Base-by-base conservation (phyloP, 2,329 filamentous ascomycete genomes). In the Diaporthe citriasiana region DNA sequence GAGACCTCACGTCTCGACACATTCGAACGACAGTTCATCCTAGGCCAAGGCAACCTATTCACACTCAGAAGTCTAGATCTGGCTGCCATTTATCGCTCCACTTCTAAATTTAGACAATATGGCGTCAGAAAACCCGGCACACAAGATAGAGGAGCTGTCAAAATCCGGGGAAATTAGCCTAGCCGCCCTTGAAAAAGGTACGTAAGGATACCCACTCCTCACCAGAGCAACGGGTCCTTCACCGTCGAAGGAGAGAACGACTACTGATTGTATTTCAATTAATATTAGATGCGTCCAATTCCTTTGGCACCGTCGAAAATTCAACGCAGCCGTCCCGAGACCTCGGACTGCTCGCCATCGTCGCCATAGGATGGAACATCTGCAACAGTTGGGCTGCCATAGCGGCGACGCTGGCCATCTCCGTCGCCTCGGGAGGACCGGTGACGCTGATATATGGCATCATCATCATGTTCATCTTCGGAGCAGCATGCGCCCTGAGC, bases 371-470 rank as follows among this genome's bases (percentile, higher is more conserved):
- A 66, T 77, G 71, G 73, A 75, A 76, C 68, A 77, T 79, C 22
- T 76, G 74, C 73, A 81, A 80, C 69, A 80, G 78, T 69, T 81
- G 79, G 79, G 51, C 75, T 1, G 79, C 73, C 15, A 50, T 80
- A 8, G 72, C 78, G 7, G 75, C 77, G 0, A 78, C 77, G 0
- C 47, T 80, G 13, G 74, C 73, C 19, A 77, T 77, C 1, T 77
- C 78, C 33, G 45, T 79, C 30, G 55, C 71, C 10, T 75, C 73
- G 10, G 75, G 73, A 13, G 75, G 75, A 15, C 69, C 75, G 25
- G 50, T 74, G 45, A 75, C 75, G 4, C 27, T 75, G 35, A 76
- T 82, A 1, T 83, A 83, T 59, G 82, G 82, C 51, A 77, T 80
- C 17, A 76, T 82, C 30, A 51, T 80, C 6, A 77, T 77, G 13